phyloP scores from a whole-genome alignment of 305 asterid species.

The Fraxinus platypoda region DNA sequence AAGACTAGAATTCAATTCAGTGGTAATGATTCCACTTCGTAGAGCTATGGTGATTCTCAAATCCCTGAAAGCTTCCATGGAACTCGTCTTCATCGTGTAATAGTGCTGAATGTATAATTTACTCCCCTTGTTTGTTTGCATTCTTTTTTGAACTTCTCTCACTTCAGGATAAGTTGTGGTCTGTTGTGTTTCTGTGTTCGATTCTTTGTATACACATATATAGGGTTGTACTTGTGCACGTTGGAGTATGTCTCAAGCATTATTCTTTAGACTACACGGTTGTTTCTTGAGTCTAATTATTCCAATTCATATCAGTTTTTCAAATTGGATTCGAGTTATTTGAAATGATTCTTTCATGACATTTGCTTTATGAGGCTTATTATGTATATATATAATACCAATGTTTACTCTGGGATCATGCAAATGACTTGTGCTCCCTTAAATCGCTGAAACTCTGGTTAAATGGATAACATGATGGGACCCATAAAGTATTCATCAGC shows the following conservation, averaged over 20 bases:
- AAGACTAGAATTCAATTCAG: background rate
- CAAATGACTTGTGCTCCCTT: slow-evolving; percentile 1
- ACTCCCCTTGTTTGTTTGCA: background rate
- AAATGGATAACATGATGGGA: slow-evolving; percentile 1
- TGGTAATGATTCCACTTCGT: background rate
- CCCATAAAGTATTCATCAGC: background rate
- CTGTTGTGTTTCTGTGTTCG: background rate
- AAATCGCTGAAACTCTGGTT: slow-evolving; percentile 15
- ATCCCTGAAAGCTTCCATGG: background rate
- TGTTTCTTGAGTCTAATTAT: background rate
- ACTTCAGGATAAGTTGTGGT: slow-evolving; percentile 2
- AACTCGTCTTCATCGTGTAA: background rate
- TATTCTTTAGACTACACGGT: background rate
- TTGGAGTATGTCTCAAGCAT: slow-evolving; percentile 1
- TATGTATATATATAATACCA: background rate
- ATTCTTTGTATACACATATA: background rate
- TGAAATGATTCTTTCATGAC: background rate
- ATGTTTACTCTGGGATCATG: background rate
- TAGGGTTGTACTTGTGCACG: background rate
- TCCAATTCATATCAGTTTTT: background rate
- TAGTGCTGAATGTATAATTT: background rate
- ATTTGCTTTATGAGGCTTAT: background rate
- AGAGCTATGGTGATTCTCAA: background rate
- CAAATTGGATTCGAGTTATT: background rate
- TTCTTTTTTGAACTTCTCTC: background rate